Percentiles rank a stretch among this genome's conserved stretches.
phyloP scores from a whole-genome alignment of 768 basidiomycete genomes.

The Boletus sensibilis region DNA sequence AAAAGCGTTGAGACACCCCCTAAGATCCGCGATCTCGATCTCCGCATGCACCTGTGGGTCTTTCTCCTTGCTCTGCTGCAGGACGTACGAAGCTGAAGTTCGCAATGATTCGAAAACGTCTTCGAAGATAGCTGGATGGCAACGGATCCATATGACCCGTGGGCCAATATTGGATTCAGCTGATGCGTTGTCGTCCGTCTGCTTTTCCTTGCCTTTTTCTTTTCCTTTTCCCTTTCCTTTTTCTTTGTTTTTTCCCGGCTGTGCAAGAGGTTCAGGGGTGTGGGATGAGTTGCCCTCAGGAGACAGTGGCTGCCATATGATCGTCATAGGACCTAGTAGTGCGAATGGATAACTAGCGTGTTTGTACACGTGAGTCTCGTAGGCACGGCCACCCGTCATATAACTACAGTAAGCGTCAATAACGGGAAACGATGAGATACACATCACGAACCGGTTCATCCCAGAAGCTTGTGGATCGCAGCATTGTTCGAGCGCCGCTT shows the following conservation, averaged over 20 bases:
- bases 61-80: slow-evolving; percentile 38
- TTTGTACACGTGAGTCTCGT: slow-evolving; percentile 68
- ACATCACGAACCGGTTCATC: slow-evolving; percentile 50
- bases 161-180: slow-evolving; percentile 5
- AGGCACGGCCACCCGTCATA: slow-evolving; percentile 60
- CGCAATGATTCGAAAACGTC: slow-evolving; percentile 54
- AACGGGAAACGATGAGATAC: not conserved
- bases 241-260: slow-evolving; percentile 10
- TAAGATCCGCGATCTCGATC: slow-evolving; percentile 69
- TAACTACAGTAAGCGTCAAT: slow-evolving; percentile 44
- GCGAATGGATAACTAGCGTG: slow-evolving; percentile 62
- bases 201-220: slow-evolving; percentile 35
- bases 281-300: not conserved
- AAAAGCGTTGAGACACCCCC: slow-evolving; percentile 72
- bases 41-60: slow-evolving; percentile 27
- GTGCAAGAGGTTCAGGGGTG: not conserved
- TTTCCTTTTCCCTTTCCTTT: slow-evolving; percentile 9
- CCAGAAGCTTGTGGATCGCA: slow-evolving; percentile 70
- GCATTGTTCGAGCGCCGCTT: slow-evolving; percentile 48
- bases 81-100: slow-evolving; percentile 46
- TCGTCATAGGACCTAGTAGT: slow-evolving; percentile 64
- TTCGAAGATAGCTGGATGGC: slow-evolving; percentile 73
- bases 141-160: slow-evolving; percentile 69
- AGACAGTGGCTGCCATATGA: slow-evolving; percentile 66
- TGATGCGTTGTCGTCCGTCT: slow-evolving; percentile 18